A percentile compares a stretch with the other conserved stretches of the same genome.
Conservation (phyloP, 2,329 filamentous ascomycete genomes). For the Cryphonectria carpinicola region DNA sequence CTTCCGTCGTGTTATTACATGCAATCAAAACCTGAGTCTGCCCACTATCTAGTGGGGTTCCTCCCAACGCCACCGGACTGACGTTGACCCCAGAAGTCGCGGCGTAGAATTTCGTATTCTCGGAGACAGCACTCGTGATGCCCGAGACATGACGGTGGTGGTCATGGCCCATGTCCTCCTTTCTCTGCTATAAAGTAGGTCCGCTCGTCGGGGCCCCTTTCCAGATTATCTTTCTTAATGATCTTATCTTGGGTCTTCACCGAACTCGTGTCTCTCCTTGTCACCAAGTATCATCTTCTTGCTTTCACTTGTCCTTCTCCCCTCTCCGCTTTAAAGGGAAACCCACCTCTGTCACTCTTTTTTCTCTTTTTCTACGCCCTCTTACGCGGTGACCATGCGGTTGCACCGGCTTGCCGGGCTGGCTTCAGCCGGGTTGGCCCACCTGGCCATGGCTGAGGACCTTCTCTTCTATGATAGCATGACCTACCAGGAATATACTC, state of each 20-base stretch:
- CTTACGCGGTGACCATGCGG: slow-evolving; percentile 16
- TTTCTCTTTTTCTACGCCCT: background rate
- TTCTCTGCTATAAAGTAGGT: slow-evolving; percentile 26
- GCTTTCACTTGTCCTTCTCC: background rate
- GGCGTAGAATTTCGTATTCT: background rate
- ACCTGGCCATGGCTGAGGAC: slow-evolving; percentile 30
- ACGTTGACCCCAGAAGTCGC: slow-evolving; percentile 3
- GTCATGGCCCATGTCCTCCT: slow-evolving; percentile 1
- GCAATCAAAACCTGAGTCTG: slow-evolving; percentile 27
- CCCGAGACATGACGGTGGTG: slow-evolving; percentile 18
- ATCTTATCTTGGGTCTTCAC: slow-evolving; percentile 17
- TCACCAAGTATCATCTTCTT: slow-evolving; percentile 15
- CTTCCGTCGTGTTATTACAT: slow-evolving; percentile 19
- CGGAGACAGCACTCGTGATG: slow-evolving; percentile 18
- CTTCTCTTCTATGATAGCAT: slow-evolving; percentile 34
- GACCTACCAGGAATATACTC: slow-evolving; percentile 33
- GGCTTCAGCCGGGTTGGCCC: slow-evolving; percentile 27
- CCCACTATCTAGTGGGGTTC: slow-evolving; percentile 8
- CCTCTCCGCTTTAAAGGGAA: background rate
- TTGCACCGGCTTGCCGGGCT: slow-evolving; percentile 22
- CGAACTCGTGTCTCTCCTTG: slow-evolving; percentile 28
- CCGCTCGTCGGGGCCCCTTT: slow-evolving; percentile 19
- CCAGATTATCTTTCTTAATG: slow-evolving; percentile 6
- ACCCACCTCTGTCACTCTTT: background rate
- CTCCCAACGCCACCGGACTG: slow-evolving; percentile 16